A percentile compares a stretch with the other conserved stretches of the same genome.
phyloP scores from a whole-genome alignment of 2,329 filamentous ascomycete species.

The Apiospora aurea region DNA sequence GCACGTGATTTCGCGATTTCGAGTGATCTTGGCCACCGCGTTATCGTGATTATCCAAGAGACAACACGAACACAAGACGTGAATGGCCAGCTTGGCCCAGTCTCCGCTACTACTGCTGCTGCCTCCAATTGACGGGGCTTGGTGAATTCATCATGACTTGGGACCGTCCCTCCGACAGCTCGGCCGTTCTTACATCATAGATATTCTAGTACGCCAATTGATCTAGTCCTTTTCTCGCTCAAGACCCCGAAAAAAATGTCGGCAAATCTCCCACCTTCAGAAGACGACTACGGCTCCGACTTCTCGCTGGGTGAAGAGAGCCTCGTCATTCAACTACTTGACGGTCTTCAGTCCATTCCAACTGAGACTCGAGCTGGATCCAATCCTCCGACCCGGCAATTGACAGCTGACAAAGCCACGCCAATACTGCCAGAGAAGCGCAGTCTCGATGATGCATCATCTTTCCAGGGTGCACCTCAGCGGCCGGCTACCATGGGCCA shows the following conservation, averaged over 20 bases:
- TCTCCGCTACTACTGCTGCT: conserved; percentile 1
- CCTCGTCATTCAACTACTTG: conserved; percentile 39
- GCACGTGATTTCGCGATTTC: conserved; percentile 1
- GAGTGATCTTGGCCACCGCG: neutral
- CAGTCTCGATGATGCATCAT: conserved; percentile 17
- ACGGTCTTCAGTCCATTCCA: conserved; percentile 22
- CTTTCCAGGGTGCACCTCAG: neutral
- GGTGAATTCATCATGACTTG: conserved; percentile 2
- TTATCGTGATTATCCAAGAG: neutral
- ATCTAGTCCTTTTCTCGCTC: neutral
- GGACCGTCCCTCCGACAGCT: neutral
- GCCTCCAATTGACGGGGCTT: conserved; percentile 5
- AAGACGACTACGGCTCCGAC: conserved; percentile 44
- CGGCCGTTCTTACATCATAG: conserved; percentile 16
- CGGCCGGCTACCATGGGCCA: conserved; percentile 9
- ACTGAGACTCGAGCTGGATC: neutral
- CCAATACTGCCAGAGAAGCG: neutral
- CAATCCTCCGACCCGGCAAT: neutral
- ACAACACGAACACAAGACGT: neutral
- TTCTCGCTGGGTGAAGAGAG: conserved; percentile 41
- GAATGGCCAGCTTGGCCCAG: neutral
- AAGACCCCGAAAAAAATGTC: neutral
- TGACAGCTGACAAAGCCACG: neutral
- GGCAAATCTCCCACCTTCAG: conserved; percentile 26
- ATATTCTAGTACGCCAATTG: neutral